Base-by-base conservation (phyloP, 306 rosid species). In the Sindora glabra region DNA sequence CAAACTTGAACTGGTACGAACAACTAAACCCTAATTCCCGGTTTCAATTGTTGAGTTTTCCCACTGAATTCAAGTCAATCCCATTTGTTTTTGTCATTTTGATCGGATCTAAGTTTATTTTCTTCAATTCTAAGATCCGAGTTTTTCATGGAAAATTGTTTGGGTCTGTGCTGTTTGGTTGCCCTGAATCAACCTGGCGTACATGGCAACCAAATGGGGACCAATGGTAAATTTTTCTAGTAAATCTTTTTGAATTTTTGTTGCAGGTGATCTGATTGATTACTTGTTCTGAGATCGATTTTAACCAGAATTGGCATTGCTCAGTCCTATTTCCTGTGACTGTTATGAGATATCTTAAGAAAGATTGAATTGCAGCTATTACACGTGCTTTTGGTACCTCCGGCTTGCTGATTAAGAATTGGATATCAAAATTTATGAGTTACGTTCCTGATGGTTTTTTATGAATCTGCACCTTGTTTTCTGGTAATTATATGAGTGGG, bases 1-100 rank as follows among this genome's bases (percentile, higher is more conserved):
- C n/a, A n/a, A 30, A 62, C 67, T 71, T n/a, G 16, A 55, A 68
- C 61, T 19, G 78, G 78, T 74, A 57, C 34, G 72, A 56, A 60
- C 69, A 56, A 77, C n/a, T n/a, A 91, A 85, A 72, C 90, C 90
- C 92, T 76, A 77, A 58, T 61, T 56, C n/a, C n/a, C 62, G 1
- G 27, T 36, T 64, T 52, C 25, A 29, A n/a, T 10, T 48, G 30
- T 38, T 42, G 3, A 24, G 14, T 59, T 59, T 37, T 59, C 56
- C 61, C 45, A 49, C 42, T 48, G 14, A 67, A 62, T 73, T 69
- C 38, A 48, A 32, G 16, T 59, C 56, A n/a, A 46, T 64, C 10
- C 22, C 23, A 1, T 1, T 60, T 62, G 67, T 12, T 26, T 67
- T 27, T 57, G 3, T 55, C 27, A 40, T 16, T 71, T 77, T 62